A percentile compares a stretch with the other conserved stretches of the same genome.
Conservation (phyloP, 2,329 filamentous ascomycete genomes). For the Teratosphaeria viscida region DNA sequence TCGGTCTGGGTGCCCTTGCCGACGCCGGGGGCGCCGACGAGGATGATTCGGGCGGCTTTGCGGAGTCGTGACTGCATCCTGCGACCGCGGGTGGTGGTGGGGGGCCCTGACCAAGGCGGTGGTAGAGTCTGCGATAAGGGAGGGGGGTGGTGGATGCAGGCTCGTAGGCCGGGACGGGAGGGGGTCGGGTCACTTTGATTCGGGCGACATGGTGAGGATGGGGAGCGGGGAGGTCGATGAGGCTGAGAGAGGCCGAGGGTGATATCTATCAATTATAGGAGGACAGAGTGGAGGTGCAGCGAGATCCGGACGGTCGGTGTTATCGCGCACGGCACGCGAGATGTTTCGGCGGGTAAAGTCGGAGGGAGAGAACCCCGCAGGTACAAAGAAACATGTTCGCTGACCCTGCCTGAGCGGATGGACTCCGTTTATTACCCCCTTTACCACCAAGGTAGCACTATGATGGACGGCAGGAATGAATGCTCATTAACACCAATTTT, state of each 20-base stretch:
- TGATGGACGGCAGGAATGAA: not conserved
- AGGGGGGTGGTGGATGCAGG: not conserved
- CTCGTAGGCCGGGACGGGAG: not conserved
- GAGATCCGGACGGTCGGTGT: not conserved
- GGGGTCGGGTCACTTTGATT: not conserved
- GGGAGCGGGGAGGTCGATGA: not conserved
- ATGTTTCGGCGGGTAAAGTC: not conserved
- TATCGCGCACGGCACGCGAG: not conserved
- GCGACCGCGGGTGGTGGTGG: not conserved
- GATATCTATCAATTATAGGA: not conserved
- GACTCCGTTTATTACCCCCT: not conserved
- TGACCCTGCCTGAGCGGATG: no score
- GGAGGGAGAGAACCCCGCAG: not conserved
- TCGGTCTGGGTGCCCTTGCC: slow-evolving; percentile 92
- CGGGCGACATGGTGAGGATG: not conserved
- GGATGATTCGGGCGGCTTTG: slow-evolving; percentile 76
- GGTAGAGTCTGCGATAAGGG: not conserved
- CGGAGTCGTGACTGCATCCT: slow-evolving; percentile 40
- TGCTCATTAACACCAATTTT: no score
- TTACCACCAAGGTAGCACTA: not conserved
- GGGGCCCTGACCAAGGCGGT: slow-evolving; percentile 3
- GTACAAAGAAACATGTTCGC: no score
- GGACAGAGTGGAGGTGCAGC: not conserved
- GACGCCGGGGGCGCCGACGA: slow-evolving; percentile 91
- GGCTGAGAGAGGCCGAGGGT: not conserved